A percentile compares a stretch with the other conserved stretches of the same genome.
phyloP scores from a whole-genome alignment of 345 rosid species.

The Cardiospermum halicacabum region DNA sequence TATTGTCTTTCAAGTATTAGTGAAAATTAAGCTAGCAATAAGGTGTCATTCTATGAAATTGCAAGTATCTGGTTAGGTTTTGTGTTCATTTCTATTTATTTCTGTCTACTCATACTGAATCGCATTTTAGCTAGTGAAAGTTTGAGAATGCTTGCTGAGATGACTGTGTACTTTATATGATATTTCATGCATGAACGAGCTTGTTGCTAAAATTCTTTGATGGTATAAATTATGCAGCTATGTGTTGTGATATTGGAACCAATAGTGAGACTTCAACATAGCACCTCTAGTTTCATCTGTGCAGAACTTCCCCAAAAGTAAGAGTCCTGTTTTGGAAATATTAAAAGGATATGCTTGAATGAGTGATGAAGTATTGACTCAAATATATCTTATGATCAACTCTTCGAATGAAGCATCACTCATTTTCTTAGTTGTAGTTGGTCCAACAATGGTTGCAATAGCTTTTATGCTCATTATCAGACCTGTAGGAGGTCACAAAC shows the following conservation, averaged over 20 bases:
- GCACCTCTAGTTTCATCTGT: slow-evolving; percentile 74
- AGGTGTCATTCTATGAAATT: neutral
- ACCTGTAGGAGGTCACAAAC: no score
- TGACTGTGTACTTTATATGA: no score
- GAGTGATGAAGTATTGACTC: slow-evolving; percentile 86
- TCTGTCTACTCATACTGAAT: no score
- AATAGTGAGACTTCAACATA: slow-evolving; percentile 89
- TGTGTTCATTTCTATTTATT: no score
- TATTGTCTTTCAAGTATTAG: no score
- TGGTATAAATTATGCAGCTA: neutral
- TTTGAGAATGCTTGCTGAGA: no score
- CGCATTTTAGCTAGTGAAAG: no score
- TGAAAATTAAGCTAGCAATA: neutral
- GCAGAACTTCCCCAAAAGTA: slow-evolving; percentile 78
- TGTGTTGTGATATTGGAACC: slow-evolving; percentile 46
- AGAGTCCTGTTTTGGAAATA: slow-evolving; percentile 83
- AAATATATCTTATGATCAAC: slow-evolving; percentile 57
- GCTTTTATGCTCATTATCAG: no score
- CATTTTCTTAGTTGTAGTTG: slow-evolving; percentile 69
- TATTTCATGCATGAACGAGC: no score
- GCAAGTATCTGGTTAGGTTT: neutral
- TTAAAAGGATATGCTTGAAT: slow-evolving; percentile 86
- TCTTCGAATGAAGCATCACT: slow-evolving; percentile 63
- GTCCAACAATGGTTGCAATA: slow-evolving; percentile 61
- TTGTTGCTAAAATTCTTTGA: no score